Percentiles rank a stretch among this genome's conserved stretches.
phyloP scores from a whole-genome alignment of 2,329 filamentous ascomycete species.

The Venturia oleaginea region DNA sequence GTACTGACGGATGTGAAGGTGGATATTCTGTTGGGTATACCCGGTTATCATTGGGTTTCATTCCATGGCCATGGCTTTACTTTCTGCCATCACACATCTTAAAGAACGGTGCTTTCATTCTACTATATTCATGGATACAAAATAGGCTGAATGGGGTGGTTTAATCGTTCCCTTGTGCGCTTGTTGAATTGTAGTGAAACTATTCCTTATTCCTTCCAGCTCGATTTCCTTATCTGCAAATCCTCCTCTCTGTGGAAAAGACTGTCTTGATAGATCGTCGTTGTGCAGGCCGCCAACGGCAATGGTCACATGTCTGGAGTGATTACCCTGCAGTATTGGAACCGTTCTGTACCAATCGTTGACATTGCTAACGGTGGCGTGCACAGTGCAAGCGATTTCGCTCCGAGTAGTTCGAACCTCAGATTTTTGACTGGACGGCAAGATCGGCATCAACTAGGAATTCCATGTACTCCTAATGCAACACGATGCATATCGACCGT shows the following conservation, averaged over 20 bases:
- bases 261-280: not conserved
- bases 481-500: not conserved
- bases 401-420: not conserved
- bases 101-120: not conserved
- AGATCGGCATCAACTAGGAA: not conserved
- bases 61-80: not conserved
- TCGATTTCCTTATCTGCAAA: not conserved
- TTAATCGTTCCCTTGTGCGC: not conserved
- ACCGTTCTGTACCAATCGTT: not conserved
- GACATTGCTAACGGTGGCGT: not conserved
- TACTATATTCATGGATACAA: not conserved
- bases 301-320: not conserved
- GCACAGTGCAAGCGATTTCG: not conserved
- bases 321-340: not conserved
- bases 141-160: not conserved
- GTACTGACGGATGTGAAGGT: not conserved
- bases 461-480: not conserved
- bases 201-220: too few species aligned
- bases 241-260: not conserved
- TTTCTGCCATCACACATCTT: not conserved
- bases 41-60: not conserved
- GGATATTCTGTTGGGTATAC: conserved; percentile 6
- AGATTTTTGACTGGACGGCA: not conserved
- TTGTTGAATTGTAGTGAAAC: not conserved
- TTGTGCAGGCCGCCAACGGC: not conserved